These are phyloP conservation scores for Madurella mycetomatis DNA, from an alignment of 2,329 filamentous ascomycete species.

Conservation along the genomic window DNA sequence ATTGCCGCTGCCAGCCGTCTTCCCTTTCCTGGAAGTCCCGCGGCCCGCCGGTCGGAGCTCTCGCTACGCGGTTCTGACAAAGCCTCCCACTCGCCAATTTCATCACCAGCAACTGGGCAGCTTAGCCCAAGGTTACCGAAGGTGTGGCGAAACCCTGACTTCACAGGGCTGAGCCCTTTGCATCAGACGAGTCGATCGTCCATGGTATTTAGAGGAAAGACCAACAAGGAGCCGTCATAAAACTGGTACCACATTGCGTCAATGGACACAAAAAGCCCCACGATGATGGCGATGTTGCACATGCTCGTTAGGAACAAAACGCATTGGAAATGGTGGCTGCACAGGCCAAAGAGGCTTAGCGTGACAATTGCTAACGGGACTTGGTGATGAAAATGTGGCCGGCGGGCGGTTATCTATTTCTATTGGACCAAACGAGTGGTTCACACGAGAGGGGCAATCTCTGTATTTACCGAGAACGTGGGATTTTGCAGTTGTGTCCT, in stretches of 20 bases:
- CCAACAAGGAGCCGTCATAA: not conserved
- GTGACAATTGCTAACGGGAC: constrained; percentile 18
- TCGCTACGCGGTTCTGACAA: not conserved
- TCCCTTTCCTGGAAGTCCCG: constrained; percentile 6
- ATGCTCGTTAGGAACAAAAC: not conserved
- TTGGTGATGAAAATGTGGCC: constrained; percentile 21
- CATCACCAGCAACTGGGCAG: no score
- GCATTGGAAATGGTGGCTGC: not conserved
- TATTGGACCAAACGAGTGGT: constrained; percentile 17
- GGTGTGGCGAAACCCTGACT: no score
- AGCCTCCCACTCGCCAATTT: no score
- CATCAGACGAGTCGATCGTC: no score
- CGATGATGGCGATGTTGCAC: not conserved
- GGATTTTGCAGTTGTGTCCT: constrained; percentile 18
- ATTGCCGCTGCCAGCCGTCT: not conserved
- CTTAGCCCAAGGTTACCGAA: no score
- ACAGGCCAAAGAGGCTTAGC: not conserved
- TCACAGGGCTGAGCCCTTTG: no score
- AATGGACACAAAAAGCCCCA: not conserved
- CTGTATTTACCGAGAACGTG: constrained; percentile 23
- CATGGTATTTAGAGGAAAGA: not conserved
- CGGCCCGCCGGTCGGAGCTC: not conserved
- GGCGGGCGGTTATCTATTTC: constrained; percentile 7
- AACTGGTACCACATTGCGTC: not conserved
- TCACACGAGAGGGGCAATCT: constrained; percentile 20